Base-by-base conservation (phyloP, 1,284 basidiomycete species). In the Pholiota adiposa region DNA sequence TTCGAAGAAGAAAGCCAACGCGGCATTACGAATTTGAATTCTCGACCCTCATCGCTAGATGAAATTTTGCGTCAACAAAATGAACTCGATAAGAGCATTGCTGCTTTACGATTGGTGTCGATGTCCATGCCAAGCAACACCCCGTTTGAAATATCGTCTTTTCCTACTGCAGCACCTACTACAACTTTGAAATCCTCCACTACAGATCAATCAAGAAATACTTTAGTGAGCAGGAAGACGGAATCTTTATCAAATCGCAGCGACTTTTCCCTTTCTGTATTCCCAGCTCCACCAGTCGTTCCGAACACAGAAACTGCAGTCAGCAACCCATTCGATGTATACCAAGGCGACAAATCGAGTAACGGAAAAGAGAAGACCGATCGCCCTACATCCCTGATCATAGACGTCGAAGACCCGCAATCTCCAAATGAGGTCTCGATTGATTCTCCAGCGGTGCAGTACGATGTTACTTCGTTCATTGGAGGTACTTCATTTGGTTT, bases 391-490 rank as follows among this genome's bases (percentile, higher is more conserved):
- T 38, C 38, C 16, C 11, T 53, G 25, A 19, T 6, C 14, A 19
- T 43, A 12, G 34, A 19, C 21, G 21, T 21, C 4, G 27, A 34
- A 52, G 29, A 9, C 48, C 56, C 41, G 11, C 25, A 31, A 57
- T 29, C 33, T 7, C 19, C 34, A 16, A 12, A 16, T 14, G 16
- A 38, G 2, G 14, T 25, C 25, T 34, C 25, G 53, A 68, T 74
- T 49, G 75, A 78, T 54, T 85, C 84, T n/a, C 74, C 70, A 19
- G 84, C 78, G 14, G 87, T 82, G 0, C 84, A 83, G 62, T 89
- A 86, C 64, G 88, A 90, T 63, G 86, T 90, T 21, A 91, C 89
- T 21, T 90, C 89, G 2, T 91, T 91, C 69, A 89, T 91, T 64
- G 85, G 82, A 61, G 80, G 88, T 90, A 63, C 71, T 4, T 38